These are phyloP conservation scores for Calonectria henricotiae DNA, from an alignment of 2,329 filamentous ascomycete genomes.

Conservation along the genomic window DNA sequence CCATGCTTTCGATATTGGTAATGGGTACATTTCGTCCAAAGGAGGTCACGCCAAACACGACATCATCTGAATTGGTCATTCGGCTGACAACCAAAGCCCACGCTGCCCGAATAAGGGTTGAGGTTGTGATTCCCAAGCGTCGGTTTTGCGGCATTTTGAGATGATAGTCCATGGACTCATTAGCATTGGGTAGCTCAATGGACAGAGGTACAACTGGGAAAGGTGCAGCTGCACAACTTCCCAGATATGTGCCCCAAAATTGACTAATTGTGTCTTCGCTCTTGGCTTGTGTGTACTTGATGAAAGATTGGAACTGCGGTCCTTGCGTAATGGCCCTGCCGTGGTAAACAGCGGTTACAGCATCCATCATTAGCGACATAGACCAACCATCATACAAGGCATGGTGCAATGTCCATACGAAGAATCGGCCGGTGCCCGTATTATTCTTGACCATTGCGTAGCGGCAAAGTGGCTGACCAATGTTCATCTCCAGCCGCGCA, in stretches of 20 bases:
- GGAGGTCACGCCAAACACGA: constrained; percentile 48
- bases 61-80: constrained; percentile 42
- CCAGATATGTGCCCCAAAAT: constrained; percentile 32
- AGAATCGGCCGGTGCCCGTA: constrained; percentile 5
- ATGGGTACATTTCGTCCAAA: constrained; percentile 50
- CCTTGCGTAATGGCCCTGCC: not conserved
- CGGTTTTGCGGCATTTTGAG: not conserved
- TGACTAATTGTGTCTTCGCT: not conserved
- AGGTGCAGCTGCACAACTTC: not conserved
- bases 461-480: constrained; percentile 33
- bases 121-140: constrained; percentile 25
- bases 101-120: constrained; percentile 49
- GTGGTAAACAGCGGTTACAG: constrained; percentile 31
- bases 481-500: constrained; percentile 8
- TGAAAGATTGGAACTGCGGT: constrained; percentile 25
- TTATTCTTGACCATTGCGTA: constrained; percentile 7
- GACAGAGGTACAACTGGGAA: constrained; percentile 28
- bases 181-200: constrained; percentile 10
- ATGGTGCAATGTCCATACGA: constrained; percentile 53
- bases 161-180: constrained; percentile 17
- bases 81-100: constrained; percentile 50
- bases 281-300: constrained; percentile 25
- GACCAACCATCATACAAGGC: constrained; percentile 55
- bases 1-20: constrained; percentile 43
- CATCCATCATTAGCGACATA: constrained; percentile 41